These are phyloP conservation scores for Fraxinus floribunda DNA, from an alignment of 305 asterid species.

Conservation along the genomic window DNA sequence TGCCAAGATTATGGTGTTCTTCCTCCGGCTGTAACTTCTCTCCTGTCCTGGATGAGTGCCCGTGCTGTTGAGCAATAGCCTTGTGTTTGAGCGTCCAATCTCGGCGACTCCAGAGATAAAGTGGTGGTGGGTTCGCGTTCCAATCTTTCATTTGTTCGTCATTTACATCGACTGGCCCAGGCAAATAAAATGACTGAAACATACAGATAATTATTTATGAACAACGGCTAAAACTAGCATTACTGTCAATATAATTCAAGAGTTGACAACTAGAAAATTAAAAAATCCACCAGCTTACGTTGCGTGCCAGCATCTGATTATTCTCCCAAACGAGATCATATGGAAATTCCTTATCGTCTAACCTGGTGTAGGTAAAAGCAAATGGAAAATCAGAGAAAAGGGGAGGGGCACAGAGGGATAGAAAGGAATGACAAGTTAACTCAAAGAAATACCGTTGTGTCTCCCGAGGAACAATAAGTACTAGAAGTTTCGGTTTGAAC, in stretches of 20 bases:
- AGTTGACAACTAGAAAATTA: background rate
- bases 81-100: slow-evolving; percentile 63
- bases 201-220: slow-evolving; percentile 20
- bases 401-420: background rate
- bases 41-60: slow-evolving; percentile 42
- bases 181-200: slow-evolving; percentile 82
- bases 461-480: slow-evolving; percentile 79
- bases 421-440: background rate
- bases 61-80: slow-evolving; percentile 60
- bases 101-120: slow-evolving; percentile 80
- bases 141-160: slow-evolving; percentile 74
- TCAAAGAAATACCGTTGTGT: slow-evolving; percentile 46
- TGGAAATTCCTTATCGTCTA: slow-evolving; percentile 45
- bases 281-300: slow-evolving; percentile 38
- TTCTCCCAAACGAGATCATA: slow-evolving; percentile 88
- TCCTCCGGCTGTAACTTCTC: slow-evolving; percentile 41
- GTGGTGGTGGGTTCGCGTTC: slow-evolving; percentile 64
- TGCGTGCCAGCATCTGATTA: slow-evolving; percentile 56
- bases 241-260: background rate
- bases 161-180: slow-evolving; percentile 69
- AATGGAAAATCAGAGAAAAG: background rate
- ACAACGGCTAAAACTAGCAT: slow-evolving; percentile 1
- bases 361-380: slow-evolving; percentile 41
- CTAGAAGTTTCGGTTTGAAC: slow-evolving; percentile 83
- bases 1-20: slow-evolving; percentile 15